Conservation (phyloP, 169 alveolate genomes). For the Plasmodium gonderi region DNA sequence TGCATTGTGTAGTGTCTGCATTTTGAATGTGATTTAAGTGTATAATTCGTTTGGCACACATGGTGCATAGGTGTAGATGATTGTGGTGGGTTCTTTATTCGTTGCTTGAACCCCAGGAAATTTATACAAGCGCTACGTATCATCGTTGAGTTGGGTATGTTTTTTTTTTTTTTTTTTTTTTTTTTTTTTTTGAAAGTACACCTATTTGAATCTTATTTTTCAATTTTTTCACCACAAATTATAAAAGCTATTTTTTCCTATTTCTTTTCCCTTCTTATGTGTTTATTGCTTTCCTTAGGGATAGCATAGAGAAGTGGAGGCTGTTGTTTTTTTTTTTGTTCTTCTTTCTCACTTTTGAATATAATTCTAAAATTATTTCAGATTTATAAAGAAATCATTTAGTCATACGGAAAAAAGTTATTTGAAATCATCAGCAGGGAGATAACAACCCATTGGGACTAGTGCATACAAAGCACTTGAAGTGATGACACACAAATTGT, state of each 20-base stretch:
- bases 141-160: neutral
- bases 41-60: neutral
- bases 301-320: neutral
- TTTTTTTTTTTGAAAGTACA: too few species aligned
- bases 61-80: neutral
- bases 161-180: neutral
- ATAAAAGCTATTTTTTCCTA: too few species aligned
- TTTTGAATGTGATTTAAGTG: neutral
- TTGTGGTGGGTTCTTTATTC: neutral
- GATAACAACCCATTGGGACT: too few species aligned
- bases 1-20: neutral
- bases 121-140: neutral
- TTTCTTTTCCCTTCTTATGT: too few species aligned
- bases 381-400: neutral
- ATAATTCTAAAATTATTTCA: neutral
- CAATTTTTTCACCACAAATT: too few species aligned
- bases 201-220: too few species aligned
- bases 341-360: neutral
- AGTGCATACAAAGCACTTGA: too few species aligned
- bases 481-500: too few species aligned
- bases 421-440: too few species aligned
- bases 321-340: too few species aligned
- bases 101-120: neutral
- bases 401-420: neutral
- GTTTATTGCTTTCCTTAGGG: too few species aligned